Base-by-base conservation (phyloP, 1,284 basidiomycete species). In the Trichosporon coremiiforme region DNA sequence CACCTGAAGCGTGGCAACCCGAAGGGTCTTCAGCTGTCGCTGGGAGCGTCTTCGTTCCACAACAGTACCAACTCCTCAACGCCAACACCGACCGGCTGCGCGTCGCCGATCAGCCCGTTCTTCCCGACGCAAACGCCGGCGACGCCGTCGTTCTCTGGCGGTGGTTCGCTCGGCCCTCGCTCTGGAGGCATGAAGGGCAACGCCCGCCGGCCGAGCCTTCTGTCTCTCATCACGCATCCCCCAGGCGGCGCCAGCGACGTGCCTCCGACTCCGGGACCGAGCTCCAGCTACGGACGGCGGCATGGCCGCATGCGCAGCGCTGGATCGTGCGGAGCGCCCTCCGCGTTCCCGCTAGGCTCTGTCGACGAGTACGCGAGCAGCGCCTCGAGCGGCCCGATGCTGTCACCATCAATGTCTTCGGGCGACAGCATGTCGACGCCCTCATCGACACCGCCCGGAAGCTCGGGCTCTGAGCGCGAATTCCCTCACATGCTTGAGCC, bases 401-500 rank as follows among this genome's bases (percentile, higher is more conserved):
- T 70, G 70, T 73, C 72, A 17, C 65, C 73, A 4, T 74, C 70
- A 1, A 66, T 69, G 22, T 68, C 70, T 3, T 74, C 73, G 2
- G 64, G 66, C 0, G 62, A 70, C 68, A 53, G 65, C 22, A 22
- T 66, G 9, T 72, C 67, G 13, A 70, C 71, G 2, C 71, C 72
- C 1, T 70, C 72, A 9, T 71, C 70, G 1, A 71, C 72, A 4
- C 72, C 71, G 0, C 71, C 71, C 12, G 60, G 20, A 15, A 64
- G 65, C 20, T 33, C 31, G 17, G 66, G 55, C 50, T 33, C 29
- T 6, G 69, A 69, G 55, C 66, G 66, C 50, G 66, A 70, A n/a
- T 53, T 64, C 36, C 38, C 41, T 9, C 38, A 41, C 9, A 38
- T 57, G 17, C 25, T 68, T 1, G 79, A 79, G 65, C 91, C 94